Conservation (phyloP, 768 basidiomycete species). For the Trametopsis cervina region DNA sequence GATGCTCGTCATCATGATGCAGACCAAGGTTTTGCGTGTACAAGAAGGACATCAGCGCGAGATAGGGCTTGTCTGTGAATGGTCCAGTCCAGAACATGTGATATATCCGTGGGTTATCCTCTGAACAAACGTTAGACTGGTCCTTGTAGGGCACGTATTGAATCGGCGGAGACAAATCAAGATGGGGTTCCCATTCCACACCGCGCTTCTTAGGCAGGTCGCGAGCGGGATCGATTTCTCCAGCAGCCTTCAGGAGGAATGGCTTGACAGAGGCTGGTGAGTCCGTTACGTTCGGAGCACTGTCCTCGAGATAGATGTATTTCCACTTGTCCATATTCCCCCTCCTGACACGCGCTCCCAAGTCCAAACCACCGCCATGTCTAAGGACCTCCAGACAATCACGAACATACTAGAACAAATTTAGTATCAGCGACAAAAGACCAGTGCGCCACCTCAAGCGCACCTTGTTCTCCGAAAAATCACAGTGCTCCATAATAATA, state of each 20-base stretch:
- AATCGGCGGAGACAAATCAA: constrained; percentile 44
- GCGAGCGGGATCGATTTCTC: constrained; percentile 38
- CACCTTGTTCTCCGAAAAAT: constrained; percentile 78
- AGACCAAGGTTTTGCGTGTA: constrained; percentile 93
- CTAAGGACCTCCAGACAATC: constrained; percentile 94
- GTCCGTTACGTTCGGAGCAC: constrained; percentile 32
- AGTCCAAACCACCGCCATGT: constrained; percentile 85
- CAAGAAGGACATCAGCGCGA: constrained; percentile 88
- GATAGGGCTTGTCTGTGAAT: constrained; percentile 98
- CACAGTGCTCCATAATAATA: constrained; percentile 86
- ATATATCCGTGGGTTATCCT: constrained; percentile 81
- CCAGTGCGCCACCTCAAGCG: neutral
- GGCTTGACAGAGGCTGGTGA: constrained; percentile 23
- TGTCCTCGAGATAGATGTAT: constrained; percentile 77
- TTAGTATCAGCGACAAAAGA: constrained; percentile 11
- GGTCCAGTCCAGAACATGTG: constrained; percentile 99
- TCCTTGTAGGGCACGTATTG: constrained; percentile 52
- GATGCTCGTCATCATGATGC: constrained; percentile 46
- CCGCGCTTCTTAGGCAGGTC: constrained; percentile 54
- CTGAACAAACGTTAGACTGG: constrained; percentile 64
- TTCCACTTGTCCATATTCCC: constrained; percentile 79
- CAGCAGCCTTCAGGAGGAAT: constrained; percentile 23
- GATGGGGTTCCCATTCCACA: constrained; percentile 53
- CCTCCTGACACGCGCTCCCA: constrained; percentile 64
- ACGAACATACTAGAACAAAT: constrained; percentile 71